phyloP scores from a whole-genome alignment of 345 rosid species.

The Lepidium didymum region DNA sequence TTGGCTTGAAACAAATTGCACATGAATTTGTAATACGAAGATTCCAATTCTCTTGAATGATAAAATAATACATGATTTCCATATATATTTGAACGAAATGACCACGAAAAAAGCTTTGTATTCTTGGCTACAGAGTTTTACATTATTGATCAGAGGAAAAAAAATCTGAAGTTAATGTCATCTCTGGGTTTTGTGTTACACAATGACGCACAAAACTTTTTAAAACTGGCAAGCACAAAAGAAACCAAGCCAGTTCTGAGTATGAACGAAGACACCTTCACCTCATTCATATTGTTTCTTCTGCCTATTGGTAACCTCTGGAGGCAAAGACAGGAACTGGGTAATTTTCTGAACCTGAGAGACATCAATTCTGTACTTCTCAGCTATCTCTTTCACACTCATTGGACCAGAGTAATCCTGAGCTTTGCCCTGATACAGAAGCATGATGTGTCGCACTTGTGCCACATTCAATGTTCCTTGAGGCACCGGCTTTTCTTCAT shows the following conservation, averaged over 20 bases:
- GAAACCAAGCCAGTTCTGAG: background rate
- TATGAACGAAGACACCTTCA: background rate
- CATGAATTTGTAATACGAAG: background rate
- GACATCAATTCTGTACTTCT: slow-evolving; percentile 52
- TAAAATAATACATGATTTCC: background rate
- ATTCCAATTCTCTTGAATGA: background rate
- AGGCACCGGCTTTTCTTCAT: slow-evolving; percentile 54
- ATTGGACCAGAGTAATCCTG: slow-evolving; percentile 59
- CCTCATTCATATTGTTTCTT: slow-evolving; percentile 18
- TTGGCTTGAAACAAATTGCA: background rate
- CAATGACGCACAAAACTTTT: slow-evolving; percentile 10
- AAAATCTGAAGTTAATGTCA: background rate
- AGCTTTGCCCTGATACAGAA: slow-evolving; percentile 72
- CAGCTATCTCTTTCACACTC: slow-evolving; percentile 59
- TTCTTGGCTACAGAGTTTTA: slow-evolving; percentile 9
- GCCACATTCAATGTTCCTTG: slow-evolving; percentile 68
- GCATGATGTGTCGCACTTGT: slow-evolving; percentile 71
- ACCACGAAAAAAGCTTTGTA: background rate
- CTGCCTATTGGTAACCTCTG: slow-evolving; percentile 34
- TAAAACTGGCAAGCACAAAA: background rate
- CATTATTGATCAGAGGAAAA: slow-evolving; percentile 13
- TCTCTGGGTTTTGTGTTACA: slow-evolving; percentile 18
- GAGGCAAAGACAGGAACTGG: slow-evolving; percentile 60
- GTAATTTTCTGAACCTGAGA: slow-evolving; percentile 52
- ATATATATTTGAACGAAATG: background rate